Conservation (phyloP, 495 filamentous ascomycete genomes). For the Lepraria neglecta region DNA sequence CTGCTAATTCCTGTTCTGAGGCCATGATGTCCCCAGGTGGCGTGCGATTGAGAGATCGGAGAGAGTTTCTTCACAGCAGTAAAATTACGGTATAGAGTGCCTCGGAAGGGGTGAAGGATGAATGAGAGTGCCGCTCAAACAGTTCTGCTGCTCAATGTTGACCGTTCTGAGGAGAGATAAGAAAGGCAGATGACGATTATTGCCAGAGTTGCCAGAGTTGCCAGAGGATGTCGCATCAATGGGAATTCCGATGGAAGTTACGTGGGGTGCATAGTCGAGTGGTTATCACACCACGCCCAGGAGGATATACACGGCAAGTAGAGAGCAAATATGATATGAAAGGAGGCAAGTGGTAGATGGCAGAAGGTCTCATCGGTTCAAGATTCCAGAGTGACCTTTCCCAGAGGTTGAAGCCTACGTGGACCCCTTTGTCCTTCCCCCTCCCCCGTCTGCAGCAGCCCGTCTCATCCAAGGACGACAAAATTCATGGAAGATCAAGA, state of each 20-base stretch:
- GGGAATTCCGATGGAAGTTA: not conserved
- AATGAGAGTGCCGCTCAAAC: not conserved
- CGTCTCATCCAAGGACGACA: conserved; percentile 2
- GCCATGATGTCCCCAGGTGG: conserved; percentile 36
- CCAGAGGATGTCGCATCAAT: not conserved
- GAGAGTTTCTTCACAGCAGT: not conserved
- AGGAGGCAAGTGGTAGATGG: not conserved
- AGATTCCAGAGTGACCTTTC: not conserved
- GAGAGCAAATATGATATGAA: conserved; percentile 3
- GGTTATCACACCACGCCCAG: not conserved
- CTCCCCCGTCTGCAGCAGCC: not conserved
- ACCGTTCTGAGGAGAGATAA: not conserved
- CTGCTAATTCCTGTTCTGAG: conserved; percentile 46
- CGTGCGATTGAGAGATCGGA: not conserved
- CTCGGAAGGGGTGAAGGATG: not conserved
- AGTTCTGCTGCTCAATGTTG: not conserved
- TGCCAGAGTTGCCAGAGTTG: not conserved
- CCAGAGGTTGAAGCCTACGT: conserved; percentile 2
- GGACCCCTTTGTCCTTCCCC: conserved; percentile 4
- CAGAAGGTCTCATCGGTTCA: not conserved
- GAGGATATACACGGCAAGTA: conserved; percentile 2
- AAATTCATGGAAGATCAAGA: not conserved
- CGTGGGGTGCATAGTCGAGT: not conserved
- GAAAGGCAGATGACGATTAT: not conserved
- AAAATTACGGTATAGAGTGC: not conserved